A percentile compares a stretch with the other conserved stretches of the same genome.
phyloP scores from a whole-genome alignment of 805 yeast species.

The Tetrapisispora pingtungensis region DNA sequence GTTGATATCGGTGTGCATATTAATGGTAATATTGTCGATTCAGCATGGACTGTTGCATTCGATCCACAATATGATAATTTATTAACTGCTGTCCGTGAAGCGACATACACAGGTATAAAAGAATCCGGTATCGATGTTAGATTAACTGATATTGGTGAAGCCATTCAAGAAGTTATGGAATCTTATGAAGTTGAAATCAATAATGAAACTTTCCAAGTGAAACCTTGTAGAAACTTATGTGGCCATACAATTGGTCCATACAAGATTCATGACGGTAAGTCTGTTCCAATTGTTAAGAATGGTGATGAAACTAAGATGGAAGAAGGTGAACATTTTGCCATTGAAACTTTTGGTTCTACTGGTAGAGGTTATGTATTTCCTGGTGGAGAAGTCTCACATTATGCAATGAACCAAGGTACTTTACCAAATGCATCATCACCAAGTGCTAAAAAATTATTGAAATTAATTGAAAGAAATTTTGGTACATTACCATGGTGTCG shows the following conservation, averaged over 20 bases:
- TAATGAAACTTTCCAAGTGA: conserved; percentile 77
- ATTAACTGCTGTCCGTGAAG: conserved; percentile 77
- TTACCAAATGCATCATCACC: conserved; percentile 37
- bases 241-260: conserved; percentile 88
- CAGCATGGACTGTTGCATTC: conserved; percentile 88
- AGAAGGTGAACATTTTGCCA: conserved; percentile 96
- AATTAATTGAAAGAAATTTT: conserved; percentile 66
- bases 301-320: conserved; percentile 96
- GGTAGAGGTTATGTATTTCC: conserved; percentile 84
- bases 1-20: conserved; percentile 96
- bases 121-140: conserved; percentile 96
- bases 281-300: conserved; percentile 91
- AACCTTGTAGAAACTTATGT: conserved; percentile 81
- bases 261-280: conserved; percentile 86
- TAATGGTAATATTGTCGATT: conserved; percentile 87
- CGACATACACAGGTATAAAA: conserved; percentile 86
- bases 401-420: conserved; percentile 52
- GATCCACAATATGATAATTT: conserved; percentile 74
- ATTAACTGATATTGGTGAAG: conserved; percentile 89
- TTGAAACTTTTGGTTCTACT: conserved; percentile 95
- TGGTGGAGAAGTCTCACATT: conserved; percentile 92
- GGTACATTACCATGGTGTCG: conserved; percentile 97
- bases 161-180: conserved; percentile 95
- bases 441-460: conserved; percentile 59
- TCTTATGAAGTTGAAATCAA: conserved; percentile 85